Base-by-base conservation (phyloP, 768 basidiomycete species). In the Psilocybe cyanescens region DNA sequence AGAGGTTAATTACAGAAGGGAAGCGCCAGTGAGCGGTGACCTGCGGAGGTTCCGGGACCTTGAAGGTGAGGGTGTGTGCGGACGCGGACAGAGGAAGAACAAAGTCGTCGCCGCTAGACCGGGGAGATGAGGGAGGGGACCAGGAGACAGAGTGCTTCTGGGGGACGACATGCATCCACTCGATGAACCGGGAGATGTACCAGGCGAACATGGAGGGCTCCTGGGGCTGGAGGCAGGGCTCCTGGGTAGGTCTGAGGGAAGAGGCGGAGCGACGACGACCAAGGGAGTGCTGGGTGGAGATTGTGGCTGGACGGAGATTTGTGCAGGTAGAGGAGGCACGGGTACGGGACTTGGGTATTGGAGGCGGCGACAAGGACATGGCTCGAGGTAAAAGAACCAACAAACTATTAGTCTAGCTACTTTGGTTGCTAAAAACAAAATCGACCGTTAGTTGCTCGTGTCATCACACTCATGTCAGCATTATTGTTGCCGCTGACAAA, bases 271-370 rank as follows among this genome's bases (percentile, higher is more conserved):
- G 81, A 61, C 85, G 79, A 59, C 84, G 79, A 45, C 84, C 86
- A 52, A 87, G 81, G 59, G 85, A 77, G 65, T 75, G 72, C 66
- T 84, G 71, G 48, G 87, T 80, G 54, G 85, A 68, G 12, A 81
- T 75, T 8, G 82, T 75, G 35, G 60, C 37, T 8, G 85, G 81
- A 35, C 83, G 78, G 51, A 88, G 80, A 64, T 53, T 62, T 1
- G 61, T 58, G 51, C 78, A 83, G 28, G 84, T 84, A 47, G 87
- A 89, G 49, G 83, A 87, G 0, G 87, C 85, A 58, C 86, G 84
- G 69, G 77, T 78, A 68, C 84, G 83, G 67, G 74, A 74, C 41
- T 75, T 74, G 48, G 83, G 83, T 52, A 52, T 58, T 29, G 61
- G 57, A 61, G 75, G 71, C 29, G 66, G 62, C n/a, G 64, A 62